phyloP scores from a whole-genome alignment of 148 eudicot genomes.

The Cornus kousa region DNA sequence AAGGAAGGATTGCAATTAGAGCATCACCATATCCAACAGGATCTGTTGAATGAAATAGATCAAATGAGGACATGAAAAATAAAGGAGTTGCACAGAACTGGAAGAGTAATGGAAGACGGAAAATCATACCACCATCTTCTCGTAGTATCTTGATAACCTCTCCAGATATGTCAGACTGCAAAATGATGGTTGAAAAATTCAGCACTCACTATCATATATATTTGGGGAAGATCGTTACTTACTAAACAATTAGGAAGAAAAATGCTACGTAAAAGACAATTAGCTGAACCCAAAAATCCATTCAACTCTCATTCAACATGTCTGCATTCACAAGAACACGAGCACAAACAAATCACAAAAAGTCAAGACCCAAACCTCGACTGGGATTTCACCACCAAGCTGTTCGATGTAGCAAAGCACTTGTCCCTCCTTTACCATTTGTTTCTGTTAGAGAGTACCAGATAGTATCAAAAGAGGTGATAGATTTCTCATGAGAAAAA shows the following conservation, averaged over 20 bases:
- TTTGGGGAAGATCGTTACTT: neutral
- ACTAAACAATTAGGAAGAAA: neutral
- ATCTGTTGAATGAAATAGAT: constrained; percentile 36
- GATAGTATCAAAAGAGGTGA: neutral
- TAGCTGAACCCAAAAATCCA: neutral
- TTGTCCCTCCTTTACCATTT: constrained; percentile 85
- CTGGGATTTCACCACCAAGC: constrained; percentile 75
- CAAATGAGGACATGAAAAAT: neutral
- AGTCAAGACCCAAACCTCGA: constrained; percentile 51
- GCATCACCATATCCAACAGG: constrained; percentile 87
- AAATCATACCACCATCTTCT: constrained; percentile 74
- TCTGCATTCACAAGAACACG: too few relatives aligned
- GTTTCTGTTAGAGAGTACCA: constrained; percentile 49
- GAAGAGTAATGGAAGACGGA: neutral
- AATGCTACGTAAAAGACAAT: too few relatives aligned
- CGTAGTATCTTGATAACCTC: constrained; percentile 74
- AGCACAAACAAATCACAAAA: neutral
- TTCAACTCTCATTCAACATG: too few relatives aligned
- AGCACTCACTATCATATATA: neutral
- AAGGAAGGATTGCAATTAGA: constrained; percentile 75
- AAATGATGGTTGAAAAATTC: constrained; percentile 5
- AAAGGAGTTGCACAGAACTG: neutral
- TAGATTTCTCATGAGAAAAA: neutral
- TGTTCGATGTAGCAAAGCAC: constrained; percentile 88
- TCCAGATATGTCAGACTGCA: constrained; percentile 79